Evolutionary conservation across 441 rosid species (phyloP).

Genomic region (Oxalis stricta): DNA sequence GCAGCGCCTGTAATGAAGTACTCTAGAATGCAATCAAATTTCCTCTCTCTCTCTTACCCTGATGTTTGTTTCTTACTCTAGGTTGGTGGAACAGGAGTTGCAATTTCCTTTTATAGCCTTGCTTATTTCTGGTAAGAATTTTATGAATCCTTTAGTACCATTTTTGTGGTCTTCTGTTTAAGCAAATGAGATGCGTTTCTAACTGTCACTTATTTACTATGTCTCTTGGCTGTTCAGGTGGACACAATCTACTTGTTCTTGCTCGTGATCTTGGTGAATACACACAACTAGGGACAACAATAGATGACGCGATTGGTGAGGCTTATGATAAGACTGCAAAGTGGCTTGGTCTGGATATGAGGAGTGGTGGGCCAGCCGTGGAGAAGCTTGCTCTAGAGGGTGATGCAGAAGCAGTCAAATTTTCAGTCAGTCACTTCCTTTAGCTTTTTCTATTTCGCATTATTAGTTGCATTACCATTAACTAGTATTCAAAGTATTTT

Average conservation of each 20-base stretch:
- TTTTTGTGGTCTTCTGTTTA: not conserved
- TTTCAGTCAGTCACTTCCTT: slow-evolving; percentile 38
- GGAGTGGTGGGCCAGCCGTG: slow-evolving; percentile 94
- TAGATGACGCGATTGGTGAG: slow-evolving; percentile 93
- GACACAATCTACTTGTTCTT: slow-evolving; percentile 77
- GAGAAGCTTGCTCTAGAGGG: slow-evolving; percentile 89
- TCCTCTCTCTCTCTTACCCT: not conserved
- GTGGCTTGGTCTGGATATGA: slow-evolving; percentile 93
- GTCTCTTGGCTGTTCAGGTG: slow-evolving; percentile 33
- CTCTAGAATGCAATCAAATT: not conserved
- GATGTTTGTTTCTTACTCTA: slow-evolving; percentile 13
- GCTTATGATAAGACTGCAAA: slow-evolving; percentile 88
- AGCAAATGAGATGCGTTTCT: not conserved
- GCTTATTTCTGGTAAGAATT: slow-evolving; percentile 72
- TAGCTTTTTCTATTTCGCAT: not conserved
- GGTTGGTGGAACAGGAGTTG: slow-evolving; percentile 58
- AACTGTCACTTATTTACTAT: not conserved
- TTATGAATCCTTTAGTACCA: not conserved
- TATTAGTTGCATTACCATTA: not conserved
- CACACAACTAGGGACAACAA: slow-evolving; percentile 82
- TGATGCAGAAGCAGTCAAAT: slow-evolving; percentile 60
- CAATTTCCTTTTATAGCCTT: slow-evolving; percentile 85
- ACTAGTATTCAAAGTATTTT: not conserved
- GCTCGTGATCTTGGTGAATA: slow-evolving; percentile 84
- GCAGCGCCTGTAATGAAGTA: not conserved